phyloP scores from a whole-genome alignment of 352 stramenopile genomes.

The Phytophthora cactorum region DNA sequence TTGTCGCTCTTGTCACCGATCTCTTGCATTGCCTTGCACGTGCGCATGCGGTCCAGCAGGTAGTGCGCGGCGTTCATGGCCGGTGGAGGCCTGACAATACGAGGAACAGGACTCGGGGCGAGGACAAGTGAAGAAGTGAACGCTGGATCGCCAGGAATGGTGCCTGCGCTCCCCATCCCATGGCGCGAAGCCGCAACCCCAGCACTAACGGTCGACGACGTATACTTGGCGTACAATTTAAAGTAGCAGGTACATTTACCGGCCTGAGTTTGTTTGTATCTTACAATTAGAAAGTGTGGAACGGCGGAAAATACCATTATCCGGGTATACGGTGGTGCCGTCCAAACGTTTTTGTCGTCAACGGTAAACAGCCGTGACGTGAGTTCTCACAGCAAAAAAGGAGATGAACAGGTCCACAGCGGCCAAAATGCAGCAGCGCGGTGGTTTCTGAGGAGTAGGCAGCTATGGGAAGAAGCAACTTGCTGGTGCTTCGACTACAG shows the following conservation, averaged over 20 bases:
- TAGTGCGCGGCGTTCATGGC: conserved; percentile 73
- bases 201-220: conserved; percentile 30
- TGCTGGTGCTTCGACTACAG: background rate
- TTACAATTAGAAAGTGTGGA: background rate
- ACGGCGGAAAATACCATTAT: conserved; percentile 24
- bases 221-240: conserved; percentile 8
- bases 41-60: conserved; percentile 77
- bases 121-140: conserved; percentile 27
- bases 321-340: conserved; percentile 25
- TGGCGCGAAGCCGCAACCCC: conserved; percentile 31
- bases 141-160: conserved; percentile 15
- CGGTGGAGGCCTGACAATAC: conserved; percentile 1
- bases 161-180: conserved; percentile 35
- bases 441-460: conserved; percentile 9
- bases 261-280: background rate
- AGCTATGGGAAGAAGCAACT: background rate
- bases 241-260: conserved; percentile 18
- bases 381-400: conserved; percentile 18
- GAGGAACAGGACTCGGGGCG: background rate
- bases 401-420: conserved; percentile 2
- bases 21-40: conserved; percentile 64
- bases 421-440: background rate
- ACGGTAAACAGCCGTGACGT: background rate
- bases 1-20: conserved; percentile 40
- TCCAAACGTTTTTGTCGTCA: conserved; percentile 19